These are phyloP conservation scores for Suillus clintonianus DNA, from an alignment of 768 basidiomycete genomes.

Conservation along the genomic window DNA sequence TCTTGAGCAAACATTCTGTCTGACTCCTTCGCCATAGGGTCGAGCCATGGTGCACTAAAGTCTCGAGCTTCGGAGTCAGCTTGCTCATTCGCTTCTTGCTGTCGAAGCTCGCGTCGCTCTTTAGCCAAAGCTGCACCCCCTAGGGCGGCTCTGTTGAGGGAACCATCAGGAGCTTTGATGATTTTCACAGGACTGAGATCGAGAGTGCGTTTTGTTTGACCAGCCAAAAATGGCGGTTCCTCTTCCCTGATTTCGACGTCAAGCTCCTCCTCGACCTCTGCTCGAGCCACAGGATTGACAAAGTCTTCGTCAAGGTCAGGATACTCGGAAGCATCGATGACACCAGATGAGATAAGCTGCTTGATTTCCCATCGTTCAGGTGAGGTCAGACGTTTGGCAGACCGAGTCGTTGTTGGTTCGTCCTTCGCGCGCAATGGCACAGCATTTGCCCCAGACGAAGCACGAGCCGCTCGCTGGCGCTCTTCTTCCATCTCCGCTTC, in stretches of 20 bases:
- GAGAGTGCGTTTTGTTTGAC: conserved; percentile 93
- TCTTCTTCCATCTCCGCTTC: conserved; percentile 93
- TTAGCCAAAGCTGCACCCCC: conserved; percentile 93
- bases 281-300: conserved; percentile 70
- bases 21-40: conserved; percentile 90
- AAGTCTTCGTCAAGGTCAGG: conserved; percentile 91
- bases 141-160: conserved; percentile 91
- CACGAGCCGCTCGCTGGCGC: conserved; percentile 56
- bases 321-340: conserved; percentile 89
- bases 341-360: conserved; percentile 95
- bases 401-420: conserved; percentile 56
- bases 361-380: conserved; percentile 99
- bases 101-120: conserved; percentile 90
- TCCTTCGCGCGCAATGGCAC: conserved; percentile 68
- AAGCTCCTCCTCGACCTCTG: conserved; percentile 93
- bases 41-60: conserved; percentile 95
- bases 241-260: conserved; percentile 98
- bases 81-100: conserved; percentile 92
- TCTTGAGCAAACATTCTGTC: conserved; percentile 95
- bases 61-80: conserved; percentile 94
- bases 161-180: conserved; percentile 98
- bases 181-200: conserved; percentile 98
- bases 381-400: conserved; percentile 88
- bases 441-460: conserved; percentile 84
- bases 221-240: conserved; percentile 93